Conservation (phyloP, 371 early-diverging fungal species). For the Mortierella sp. region DNA sequence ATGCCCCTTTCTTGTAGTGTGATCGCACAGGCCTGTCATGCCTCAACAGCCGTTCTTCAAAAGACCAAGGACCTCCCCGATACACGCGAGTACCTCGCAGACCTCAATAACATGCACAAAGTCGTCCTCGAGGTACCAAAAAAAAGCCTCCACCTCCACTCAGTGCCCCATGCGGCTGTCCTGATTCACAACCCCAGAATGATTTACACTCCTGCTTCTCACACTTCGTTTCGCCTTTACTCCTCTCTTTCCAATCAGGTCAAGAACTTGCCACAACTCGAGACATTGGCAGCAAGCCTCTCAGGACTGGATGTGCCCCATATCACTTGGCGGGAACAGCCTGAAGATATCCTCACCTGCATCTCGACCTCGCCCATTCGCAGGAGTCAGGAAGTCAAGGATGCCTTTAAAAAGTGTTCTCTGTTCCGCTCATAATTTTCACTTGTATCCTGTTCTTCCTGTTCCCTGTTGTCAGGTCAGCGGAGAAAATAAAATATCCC, state of each 20-base stretch:
- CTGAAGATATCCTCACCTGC: constrained; percentile 87
- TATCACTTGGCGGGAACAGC: constrained; percentile 87
- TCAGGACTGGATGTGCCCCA: constrained; percentile 70
- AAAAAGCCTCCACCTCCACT: too few species aligned
- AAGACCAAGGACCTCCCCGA: constrained; percentile 69
- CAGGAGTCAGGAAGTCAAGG: constrained; percentile 69
- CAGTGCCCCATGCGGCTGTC: too few species aligned
- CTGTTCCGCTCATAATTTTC: constrained; percentile 37
- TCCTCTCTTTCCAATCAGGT: constrained; percentile 60
- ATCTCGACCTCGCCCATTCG: constrained; percentile 86
- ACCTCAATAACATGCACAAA: constrained; percentile 86
- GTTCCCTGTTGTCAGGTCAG: neutral
- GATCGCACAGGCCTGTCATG: constrained; percentile 92
- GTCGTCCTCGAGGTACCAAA: constrained; percentile 78
- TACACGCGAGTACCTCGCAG: constrained; percentile 74
- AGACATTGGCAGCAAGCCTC: constrained; percentile 71
- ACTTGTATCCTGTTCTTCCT: neutral
- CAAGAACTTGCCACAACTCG: constrained; percentile 79
- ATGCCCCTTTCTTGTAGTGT: constrained; percentile 63
- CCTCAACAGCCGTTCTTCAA: constrained; percentile 80
- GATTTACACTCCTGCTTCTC: too few species aligned
- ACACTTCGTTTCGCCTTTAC: neutral
- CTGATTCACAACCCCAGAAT: neutral
- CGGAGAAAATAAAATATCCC: neutral
- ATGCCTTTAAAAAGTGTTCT: constrained; percentile 73